Percentiles rank a stretch among this genome's conserved stretches.
Conservation (phyloP, 73 alveolate genomes). For the Paramecium biaurelia region DNA sequence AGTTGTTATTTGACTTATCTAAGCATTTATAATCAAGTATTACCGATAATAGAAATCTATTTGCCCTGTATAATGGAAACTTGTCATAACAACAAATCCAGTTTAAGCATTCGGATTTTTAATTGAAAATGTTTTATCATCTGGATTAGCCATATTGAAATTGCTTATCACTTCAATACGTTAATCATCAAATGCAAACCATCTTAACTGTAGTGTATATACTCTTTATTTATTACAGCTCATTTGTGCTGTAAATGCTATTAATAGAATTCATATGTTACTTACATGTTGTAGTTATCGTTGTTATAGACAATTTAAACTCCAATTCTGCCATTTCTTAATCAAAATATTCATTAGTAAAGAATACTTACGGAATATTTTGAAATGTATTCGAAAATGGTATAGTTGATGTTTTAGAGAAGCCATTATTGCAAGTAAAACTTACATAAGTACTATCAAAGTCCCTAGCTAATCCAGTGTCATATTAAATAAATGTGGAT, state of each 20-base stretch:
- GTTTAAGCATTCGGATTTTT: neutral
- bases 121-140: neutral
- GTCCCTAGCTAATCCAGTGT: neutral
- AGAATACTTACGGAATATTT: neutral
- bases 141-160: neutral
- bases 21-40: no score
- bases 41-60: no score
- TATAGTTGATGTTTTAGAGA: neutral
- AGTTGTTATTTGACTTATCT: no score
- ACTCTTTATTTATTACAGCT: neutral
- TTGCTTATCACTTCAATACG: neutral
- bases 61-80: no score
- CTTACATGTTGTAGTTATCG: neutral
- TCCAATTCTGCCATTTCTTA: neutral
- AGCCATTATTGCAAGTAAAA: neutral
- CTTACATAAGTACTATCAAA: neutral
- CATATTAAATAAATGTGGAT: neutral
- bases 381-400: neutral
- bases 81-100: neutral
- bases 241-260: neutral
- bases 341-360: neutral
- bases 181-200: neutral
- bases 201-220: neutral
- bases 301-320: neutral
- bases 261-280: no score